These are phyloP conservation scores for Halteria grandinella DNA, from an alignment of 73 alveolate genomes.

Conservation along the genomic window DNA sequence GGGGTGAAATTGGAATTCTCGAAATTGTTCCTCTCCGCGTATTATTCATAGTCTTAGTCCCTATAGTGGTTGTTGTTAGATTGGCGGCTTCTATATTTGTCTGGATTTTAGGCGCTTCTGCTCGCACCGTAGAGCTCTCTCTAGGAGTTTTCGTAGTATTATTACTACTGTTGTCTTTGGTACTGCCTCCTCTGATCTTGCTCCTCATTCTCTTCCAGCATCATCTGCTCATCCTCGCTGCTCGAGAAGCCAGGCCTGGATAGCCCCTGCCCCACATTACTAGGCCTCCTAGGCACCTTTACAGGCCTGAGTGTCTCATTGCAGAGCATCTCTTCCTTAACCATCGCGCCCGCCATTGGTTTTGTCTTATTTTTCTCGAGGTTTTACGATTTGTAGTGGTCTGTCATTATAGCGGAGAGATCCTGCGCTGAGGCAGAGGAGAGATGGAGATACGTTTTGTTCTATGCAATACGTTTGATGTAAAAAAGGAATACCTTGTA, in stretches of 20 bases:
- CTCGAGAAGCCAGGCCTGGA: slow-evolving; percentile 36
- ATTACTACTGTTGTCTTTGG: neutral
- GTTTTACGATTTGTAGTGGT: slow-evolving; percentile 57
- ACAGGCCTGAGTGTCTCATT: slow-evolving; percentile 16
- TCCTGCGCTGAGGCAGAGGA: slow-evolving; percentile 70
- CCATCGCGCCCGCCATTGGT: neutral
- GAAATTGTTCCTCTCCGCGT: too few relatives aligned
- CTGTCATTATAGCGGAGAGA: slow-evolving; percentile 68
- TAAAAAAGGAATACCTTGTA: slow-evolving; percentile 17
- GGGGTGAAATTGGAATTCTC: too few relatives aligned
- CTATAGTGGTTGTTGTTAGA: too few relatives aligned
- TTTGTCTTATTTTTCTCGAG: slow-evolving; percentile 35
- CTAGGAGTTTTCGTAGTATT: neutral
- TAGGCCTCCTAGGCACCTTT: slow-evolving; percentile 36
- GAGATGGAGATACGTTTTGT: slow-evolving; percentile 62
- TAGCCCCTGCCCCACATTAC: slow-evolving; percentile 5
- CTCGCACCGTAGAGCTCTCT: slow-evolving; percentile 33
- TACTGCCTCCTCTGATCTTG: neutral
- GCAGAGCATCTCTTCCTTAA: slow-evolving; percentile 28
- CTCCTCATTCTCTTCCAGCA: neutral
- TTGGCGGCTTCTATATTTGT: slow-evolving; percentile 24
- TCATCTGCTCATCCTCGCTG: slow-evolving; percentile 4
- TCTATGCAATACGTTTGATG: slow-evolving; percentile 30
- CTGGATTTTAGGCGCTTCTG: slow-evolving; percentile 37
- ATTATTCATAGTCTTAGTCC: too few relatives aligned